Evolutionary conservation across 2,329 filamentous ascomycete genomes (phyloP), one percentile per base, ranked within the genome.

Genomic region (Aspergillus texensis): DNA sequence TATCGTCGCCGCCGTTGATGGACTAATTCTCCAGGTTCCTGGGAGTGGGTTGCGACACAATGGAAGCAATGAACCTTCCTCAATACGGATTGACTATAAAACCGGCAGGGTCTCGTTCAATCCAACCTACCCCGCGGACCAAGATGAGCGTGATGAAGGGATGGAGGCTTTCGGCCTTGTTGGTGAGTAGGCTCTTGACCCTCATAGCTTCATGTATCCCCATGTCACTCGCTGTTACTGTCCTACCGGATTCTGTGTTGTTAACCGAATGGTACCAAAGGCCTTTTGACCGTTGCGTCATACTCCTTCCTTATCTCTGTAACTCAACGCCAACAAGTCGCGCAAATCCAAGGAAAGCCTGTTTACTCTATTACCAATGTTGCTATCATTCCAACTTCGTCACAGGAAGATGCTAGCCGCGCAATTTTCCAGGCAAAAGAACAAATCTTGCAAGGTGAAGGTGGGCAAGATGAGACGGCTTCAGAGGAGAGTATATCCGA

Each of bases 331-430:
- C 87, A 96, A 72, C 92, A 96, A 76, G 93, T 98, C 57, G 95
- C 95, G 3, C 90, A 94, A 67, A 88, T 98, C 57, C 88, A 89
- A 67, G 93, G 92, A 6, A 89, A 87, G 61, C 90, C 94, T 0
- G 83, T 98, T 61, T 99, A 96, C 77, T 89, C 93, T 45, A 88
- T 97, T 64, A 95, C 91, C 50, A 92, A 96, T 70, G 91, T 98
- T 36, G 90, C 93, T 8, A 82, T 98, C n/a, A 96, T 96, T 6
- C 95, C 95, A 0, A 88, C 95, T 59, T 87, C 89, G 2, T 94
- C 91, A 6, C 89, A 90, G 71, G 76, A 79, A 46, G 92, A 96
- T 50, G 94, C 94, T 5, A 84, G 87, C 65, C 85, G 86, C 32
- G 90, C 92, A 10, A 90, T 98, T 63, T 78, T 80, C 3, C 85